Evolutionary conservation across 345 rosid genomes (phyloP), one percentile per base, ranked within the genome.

Genomic region (Boechera stricta): DNA sequence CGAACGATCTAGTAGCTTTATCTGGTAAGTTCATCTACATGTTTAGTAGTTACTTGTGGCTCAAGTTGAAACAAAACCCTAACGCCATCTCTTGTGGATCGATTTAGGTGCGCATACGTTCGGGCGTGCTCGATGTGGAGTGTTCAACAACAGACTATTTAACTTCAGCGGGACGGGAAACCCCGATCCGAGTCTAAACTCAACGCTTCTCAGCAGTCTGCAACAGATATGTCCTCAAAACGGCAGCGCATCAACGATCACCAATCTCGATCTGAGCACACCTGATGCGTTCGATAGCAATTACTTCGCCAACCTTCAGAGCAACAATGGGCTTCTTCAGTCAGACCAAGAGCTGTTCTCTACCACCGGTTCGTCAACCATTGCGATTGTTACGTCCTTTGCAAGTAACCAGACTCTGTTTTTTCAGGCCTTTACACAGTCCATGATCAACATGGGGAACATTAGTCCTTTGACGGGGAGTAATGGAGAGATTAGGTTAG

Each of bases 381-480:
- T 60, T 1, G 42, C 18, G 13, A 69, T 90, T 57, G 88, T 90
- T 31, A 72, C 73, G 74, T 45, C 42, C 10, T 90, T 73, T 18
- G 61, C 79, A 47, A 58, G 64, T 35, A 83, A 85, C 79, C 83
- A 83, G 16, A 85, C 83, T 1, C 81, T 80, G 64, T 90, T 86
- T 81, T 86, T 90, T 47, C 70, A 85, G 42, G 77, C 82, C 55
- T 90, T 90, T 70, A 85, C 53, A 51, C 48, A 18, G 49, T 88
- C 92, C 5, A 88, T 90, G 92, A 81, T 86, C 26, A 80, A 79
- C 10, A 88, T 88, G 91, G 95, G 95, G 39, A 85, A 86, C 56
- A 74, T 90, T 35, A 72, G 83, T 68, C 75, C 76, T 0, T 75
- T 87, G 29, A 82, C 92, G 0, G 89, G 92, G n/a, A 81, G 52